A percentile compares a stretch with the other conserved stretches of the same genome.
Evolutionary conservation across 805 yeast species (phyloP).

Genomic region (Saccharomycopsis amapae): DNA sequence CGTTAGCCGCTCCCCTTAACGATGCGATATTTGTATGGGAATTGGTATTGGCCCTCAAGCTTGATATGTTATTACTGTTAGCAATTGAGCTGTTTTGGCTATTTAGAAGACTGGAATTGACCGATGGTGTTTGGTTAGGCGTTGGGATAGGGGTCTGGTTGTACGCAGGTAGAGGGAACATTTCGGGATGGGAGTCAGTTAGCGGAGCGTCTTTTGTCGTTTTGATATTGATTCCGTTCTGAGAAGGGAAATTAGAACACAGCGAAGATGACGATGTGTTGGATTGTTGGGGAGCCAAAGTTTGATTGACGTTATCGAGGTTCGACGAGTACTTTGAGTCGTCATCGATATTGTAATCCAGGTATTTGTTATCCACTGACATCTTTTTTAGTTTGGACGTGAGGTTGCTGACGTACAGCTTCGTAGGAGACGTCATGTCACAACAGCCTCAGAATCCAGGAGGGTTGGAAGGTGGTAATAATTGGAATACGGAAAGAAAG

Average conservation of each 20-base stretch:
- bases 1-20: neutral
- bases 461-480: no score
- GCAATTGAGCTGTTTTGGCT: neutral
- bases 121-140: constrained; percentile 18
- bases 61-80: neutral
- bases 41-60: neutral
- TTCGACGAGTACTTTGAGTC: constrained; percentile 9
- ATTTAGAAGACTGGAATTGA: constrained; percentile 2
- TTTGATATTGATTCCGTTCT: neutral
- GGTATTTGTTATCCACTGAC: constrained; percentile 3
- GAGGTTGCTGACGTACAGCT: constrained; percentile 11
- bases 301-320: neutral
- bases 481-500: no score
- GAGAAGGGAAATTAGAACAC: no score
- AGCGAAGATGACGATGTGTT: constrained; percentile 6
- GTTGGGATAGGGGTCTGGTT: constrained; percentile 20
- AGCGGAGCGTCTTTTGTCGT: neutral
- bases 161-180: constrained; percentile 18
- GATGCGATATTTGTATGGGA: constrained; percentile 8
- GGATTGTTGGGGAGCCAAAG: no score
- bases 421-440: neutral
- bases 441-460: no score
- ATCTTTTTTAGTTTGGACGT: constrained; percentile 11
- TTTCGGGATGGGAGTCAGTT: constrained; percentile 14
- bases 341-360: constrained; percentile 8